Evolutionary conservation across 2,329 filamentous ascomycete species (phyloP).

Genomic region (Fusarium brevicatenulatum): DNA sequence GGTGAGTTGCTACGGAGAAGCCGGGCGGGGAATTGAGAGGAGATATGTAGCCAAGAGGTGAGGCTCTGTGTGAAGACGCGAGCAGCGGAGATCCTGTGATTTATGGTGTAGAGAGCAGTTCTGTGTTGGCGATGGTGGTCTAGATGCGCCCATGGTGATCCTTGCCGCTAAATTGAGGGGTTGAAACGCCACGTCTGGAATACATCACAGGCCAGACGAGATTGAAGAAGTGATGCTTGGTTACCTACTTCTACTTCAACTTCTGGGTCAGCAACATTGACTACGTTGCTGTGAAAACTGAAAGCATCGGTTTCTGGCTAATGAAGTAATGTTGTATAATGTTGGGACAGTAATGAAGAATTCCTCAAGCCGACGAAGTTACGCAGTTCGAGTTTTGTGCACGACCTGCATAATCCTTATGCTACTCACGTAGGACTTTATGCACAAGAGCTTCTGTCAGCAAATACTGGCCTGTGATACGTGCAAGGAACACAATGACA

Average conservation of each 20-base stretch:
- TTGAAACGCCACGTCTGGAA: neutral
- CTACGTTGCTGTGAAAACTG: neutral
- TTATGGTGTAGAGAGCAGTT: too few relatives aligned
- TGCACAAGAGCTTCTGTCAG: neutral
- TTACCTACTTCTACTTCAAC: too few relatives aligned
- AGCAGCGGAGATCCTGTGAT: neutral
- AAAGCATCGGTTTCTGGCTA: neutral
- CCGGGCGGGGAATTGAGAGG: neutral
- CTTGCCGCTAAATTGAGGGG: neutral
- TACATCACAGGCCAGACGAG: neutral
- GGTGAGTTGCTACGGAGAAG: neutral
- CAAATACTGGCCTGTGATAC: neutral
- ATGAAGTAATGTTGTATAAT: too few relatives aligned
- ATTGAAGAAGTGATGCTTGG: too few relatives aligned
- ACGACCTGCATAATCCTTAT: neutral
- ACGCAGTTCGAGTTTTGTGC: accelerated
- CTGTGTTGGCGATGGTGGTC: neutral
- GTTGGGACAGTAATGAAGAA: neutral
- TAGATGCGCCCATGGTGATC: neutral
- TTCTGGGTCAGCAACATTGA: neutral
- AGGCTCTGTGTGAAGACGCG: neutral
- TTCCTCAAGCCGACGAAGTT: neutral
- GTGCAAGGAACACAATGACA: accelerated
- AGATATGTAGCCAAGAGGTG: neutral
- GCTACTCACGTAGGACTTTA: neutral